Base-by-base conservation (phyloP, 148 eudicot species). In the Fagopyrum esculentum region DNA sequence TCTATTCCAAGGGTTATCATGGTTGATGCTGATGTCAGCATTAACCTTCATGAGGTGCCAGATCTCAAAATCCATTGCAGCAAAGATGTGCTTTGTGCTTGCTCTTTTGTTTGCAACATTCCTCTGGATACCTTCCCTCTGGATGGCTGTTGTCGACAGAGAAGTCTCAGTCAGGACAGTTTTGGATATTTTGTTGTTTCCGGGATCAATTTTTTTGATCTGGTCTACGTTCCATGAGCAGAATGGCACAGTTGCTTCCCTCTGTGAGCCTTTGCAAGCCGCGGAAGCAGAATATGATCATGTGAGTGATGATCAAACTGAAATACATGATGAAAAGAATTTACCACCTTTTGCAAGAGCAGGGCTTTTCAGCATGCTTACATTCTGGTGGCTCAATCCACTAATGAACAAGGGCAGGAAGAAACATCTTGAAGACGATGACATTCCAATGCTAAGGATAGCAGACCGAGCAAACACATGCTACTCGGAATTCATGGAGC, bases 331-430 rank as follows among this genome's bases (percentile, higher is more conserved):
- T 56, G 29, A 56, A n/a, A 22, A 56, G 61, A 56, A 17, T 6
- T 56, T 35, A 2, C 2, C 29, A 19, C 84, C 84, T 12, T 79
- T 83, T 30, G 71, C 80, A 16, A 74, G 46, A 63, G 90, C 90
- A 2, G 87, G 90, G 46, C 26, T 84, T 29, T 19, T 85, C 4
- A 88, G 89, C 45, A 84, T 45, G 52, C 77, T 90, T 74, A 77
- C 90, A 44, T 90, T 90, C 45, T 85, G 89, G 84, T 90, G 95
- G 95, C 54, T 88, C 48, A 90, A 90, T 78, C 80, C 86, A 45
- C 29, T 90, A 72, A 74, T 90, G 83, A 83, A 78, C 55, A 82
- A 75, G 76, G 94, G 91, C 2, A 86, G 78, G 45, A 57, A 71
- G 49, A 85, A 86, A 57, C 69, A 61, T 45, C 84, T 90, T 19